Evolutionary conservation across 192 early-diverging fungal genomes (phyloP).

Genomic region (Haplosporangium gracile): DNA sequence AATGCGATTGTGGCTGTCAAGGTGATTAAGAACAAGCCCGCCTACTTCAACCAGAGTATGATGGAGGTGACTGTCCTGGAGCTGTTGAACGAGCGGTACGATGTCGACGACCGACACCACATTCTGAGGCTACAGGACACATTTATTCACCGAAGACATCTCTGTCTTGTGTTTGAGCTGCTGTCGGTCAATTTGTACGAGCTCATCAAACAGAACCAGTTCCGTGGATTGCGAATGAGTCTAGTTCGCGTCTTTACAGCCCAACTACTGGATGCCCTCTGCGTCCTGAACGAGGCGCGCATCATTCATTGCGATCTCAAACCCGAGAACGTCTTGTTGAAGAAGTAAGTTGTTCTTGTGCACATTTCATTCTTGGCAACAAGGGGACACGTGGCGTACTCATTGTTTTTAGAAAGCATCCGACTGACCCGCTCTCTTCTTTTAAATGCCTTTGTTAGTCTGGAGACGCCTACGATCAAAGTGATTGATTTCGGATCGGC

Average conservation of each 20-base stretch:
- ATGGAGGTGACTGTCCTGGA: constrained; percentile 97
- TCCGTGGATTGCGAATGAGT: constrained; percentile 93
- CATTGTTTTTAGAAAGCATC: neutral
- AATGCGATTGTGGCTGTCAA: constrained; percentile 94
- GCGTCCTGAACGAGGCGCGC: constrained; percentile 85
- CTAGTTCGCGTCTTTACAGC: constrained; percentile 93
- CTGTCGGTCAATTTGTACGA: constrained; percentile 98
- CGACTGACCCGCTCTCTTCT: neutral
- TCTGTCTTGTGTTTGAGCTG: constrained; percentile 98
- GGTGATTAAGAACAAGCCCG: constrained; percentile 98
- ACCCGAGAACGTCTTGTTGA: constrained; percentile 96
- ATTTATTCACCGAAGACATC: constrained; percentile 93
- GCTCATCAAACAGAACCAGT: constrained; percentile 97
- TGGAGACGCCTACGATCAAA: constrained; percentile 94
- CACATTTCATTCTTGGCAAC: too few species aligned
- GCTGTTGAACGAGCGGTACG: constrained; percentile 90
- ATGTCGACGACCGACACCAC: constrained; percentile 89
- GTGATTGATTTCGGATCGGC: constrained; percentile 99
- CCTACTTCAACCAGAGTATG: constrained; percentile 98
- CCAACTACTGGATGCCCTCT: constrained; percentile 94
- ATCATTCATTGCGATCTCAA: constrained; percentile 99
- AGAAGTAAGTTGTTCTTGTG: constrained; percentile 68
- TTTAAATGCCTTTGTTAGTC: constrained; percentile 59
- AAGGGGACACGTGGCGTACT: too few species aligned
- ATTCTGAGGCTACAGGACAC: constrained; percentile 90